Evolutionary conservation across 768 basidiomycete species (phyloP), one percentile per base, ranked within the genome.

Genomic region (Macrolepiota dolichaula): DNA sequence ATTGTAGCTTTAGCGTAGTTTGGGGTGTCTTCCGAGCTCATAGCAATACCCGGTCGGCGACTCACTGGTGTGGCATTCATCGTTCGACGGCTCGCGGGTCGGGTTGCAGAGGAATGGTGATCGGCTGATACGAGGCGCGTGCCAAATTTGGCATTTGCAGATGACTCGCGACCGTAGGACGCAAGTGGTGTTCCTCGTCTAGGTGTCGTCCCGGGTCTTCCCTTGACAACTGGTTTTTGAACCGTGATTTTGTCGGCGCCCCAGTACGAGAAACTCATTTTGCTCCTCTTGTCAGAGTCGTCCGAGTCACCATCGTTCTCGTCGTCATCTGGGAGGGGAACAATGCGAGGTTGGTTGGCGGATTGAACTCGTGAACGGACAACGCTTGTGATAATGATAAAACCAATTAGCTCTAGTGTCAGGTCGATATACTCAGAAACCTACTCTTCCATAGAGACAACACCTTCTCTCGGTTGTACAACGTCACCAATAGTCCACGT

Each of bases 261-360:
- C 91, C 92, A 94, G 70, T 94, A 95, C 4, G 91, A 93, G 75
- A 94, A 94, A 77, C 90, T 91, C 92, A 94, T 93, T 73, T 93
- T 94, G 79, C 88, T 91, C 78, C 92, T 91, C 76, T 87, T 85
- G 71, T 93, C 92, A 11, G 91, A 93, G 67, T 93, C 90, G 65
- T 91, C 89, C 3, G 92, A 92, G 29, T 92, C 90, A 22, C 69
- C 74, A 17, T 67, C 83, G 17, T 72, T 79, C 59, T 84, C 80
- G 60, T 87, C 81, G 51, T 88, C 87, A 59, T 86, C 84, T 27
- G 88, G 87, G 67, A 88, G 76, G 38, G 89, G 87, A 32, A 90
- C 79, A 58, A 89, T 83, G 70, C 79, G 78, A 19, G 92, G 87
- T 67, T 87, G 84, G 59, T 67, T 72, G 44, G 81, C 72, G 5